A percentile compares a stretch with the other conserved stretches of the same genome.
These are phyloP conservation scores for Trichoderma atroviride DNA, from an alignment of 2,329 filamentous ascomycete genomes.

Conservation along the genomic window DNA sequence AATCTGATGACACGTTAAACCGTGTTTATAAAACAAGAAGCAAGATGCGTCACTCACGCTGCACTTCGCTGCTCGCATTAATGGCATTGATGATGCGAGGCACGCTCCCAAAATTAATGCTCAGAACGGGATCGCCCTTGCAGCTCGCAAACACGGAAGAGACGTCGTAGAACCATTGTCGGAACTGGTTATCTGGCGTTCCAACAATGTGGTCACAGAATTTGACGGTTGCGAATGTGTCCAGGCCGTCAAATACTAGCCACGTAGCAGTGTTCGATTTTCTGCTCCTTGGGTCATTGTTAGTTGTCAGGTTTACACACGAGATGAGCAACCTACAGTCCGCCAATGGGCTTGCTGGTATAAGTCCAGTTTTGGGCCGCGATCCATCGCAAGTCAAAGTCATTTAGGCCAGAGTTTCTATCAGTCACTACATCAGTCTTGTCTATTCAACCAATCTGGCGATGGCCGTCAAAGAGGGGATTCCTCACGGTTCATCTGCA, in stretches of 20 bases:
- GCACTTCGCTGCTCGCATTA: conserved; percentile 12
- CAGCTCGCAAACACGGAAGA: conserved; percentile 44
- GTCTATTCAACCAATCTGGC: not conserved
- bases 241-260: conserved; percentile 63
- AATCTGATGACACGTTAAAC: conserved; percentile 3
- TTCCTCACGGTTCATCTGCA: conserved; percentile 40
- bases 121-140: conserved; percentile 24
- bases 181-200: conserved; percentile 63
- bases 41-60: conserved; percentile 3
- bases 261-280: conserved; percentile 45
- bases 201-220: conserved; percentile 59
- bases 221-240: conserved; percentile 60
- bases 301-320: not conserved
- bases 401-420: conserved; percentile 57
- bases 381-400: conserved; percentile 63
- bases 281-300: conserved; percentile 32
- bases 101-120: conserved; percentile 33
- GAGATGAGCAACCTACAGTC: conserved; percentile 39
- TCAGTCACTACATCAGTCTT: conserved; percentile 27
- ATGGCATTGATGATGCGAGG: conserved; percentile 29
- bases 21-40: not conserved
- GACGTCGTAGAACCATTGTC: conserved; percentile 63
- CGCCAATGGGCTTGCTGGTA: conserved; percentile 47
- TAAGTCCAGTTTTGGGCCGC: conserved; percentile 61
- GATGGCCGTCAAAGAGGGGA: not conserved